Base-by-base conservation (phyloP, 495 filamentous ascomycete species). In the Talaromyces thailandensis region DNA sequence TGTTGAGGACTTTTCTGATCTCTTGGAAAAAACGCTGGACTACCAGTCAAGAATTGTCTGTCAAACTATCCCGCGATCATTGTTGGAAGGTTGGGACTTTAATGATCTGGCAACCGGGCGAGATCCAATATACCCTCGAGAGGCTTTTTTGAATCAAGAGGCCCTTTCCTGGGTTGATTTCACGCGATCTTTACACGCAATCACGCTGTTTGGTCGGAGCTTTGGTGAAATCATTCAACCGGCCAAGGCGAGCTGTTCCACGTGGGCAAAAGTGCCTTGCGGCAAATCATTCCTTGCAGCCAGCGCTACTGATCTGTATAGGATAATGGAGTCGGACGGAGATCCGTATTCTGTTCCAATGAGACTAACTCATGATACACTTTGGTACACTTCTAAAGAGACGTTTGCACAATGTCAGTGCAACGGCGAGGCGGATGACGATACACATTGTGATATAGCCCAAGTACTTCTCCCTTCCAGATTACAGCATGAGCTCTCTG, bases 11-110 rank as follows among this genome's bases (percentile, higher is more conserved):
- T 62, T 66, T 40, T 69, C 57, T 32, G 61, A 67, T 57, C 56
- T 64, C 2, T 37, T 74, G n/a, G 71, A 74, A 59, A 55, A 72
- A 60, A 69, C 73, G 25, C 63, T 70, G 8, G 71, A 71, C 21
- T 60, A 73, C 35, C 71, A 75, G 48, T 55, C 32, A 1, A 53
- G 65, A 14, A 62, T 72, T 37, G 32, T 14, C 11, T 12, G 14
- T 37, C 32, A 37, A 37, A 37, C 12, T 37, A 37, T 37, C 14
- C 32, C 32, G 12, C 12, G 32, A 37, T 37, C 32, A 11, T 9
- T 37, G 32, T 37, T 37, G 32, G 32, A 37, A 37, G 32, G 32
- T 37, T 37, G 32, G 32, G 32, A 37, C 32, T 37, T 37, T 37
- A 37, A 37, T 3, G 32, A 37, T 37, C 11, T 37, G 32, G 9